Evolutionary conservation across 2,329 filamentous ascomycete genomes (phyloP), one percentile per base, ranked within the genome.

Genomic region (Cladosporium sphaerospermum): DNA sequence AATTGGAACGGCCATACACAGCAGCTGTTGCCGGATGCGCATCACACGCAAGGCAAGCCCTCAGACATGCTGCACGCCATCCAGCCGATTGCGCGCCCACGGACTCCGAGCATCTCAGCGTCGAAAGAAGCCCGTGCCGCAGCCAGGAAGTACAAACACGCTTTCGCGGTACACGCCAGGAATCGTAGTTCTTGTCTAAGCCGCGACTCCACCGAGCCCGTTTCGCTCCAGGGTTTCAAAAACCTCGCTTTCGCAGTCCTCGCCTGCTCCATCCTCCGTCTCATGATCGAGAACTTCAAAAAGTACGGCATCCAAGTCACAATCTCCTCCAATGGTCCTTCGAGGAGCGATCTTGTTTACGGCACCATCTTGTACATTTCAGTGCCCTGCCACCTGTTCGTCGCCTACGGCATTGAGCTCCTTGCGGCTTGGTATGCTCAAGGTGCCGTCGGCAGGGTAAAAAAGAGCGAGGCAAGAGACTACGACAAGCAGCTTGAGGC

Each of bases 251-350:
- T 96, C 37, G 85, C 97, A 64, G 89, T 96, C 36, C 67, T 73
- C 90, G 89, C 97, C 64, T 89, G 92, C 46, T 93, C 91, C 64
- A 99, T 99, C 68, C 73, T 99, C 48, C 85, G 93, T 59, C 78
- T 99, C 64, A 89, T 97, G 75, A 90, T 66, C 23, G 93, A 97
- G 72, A 99, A 99, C 67, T 89, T 92, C 61, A 88, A 92, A 76
- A 96, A 96, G 79, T 99, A 99, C 67, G 93, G 93, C 51, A 89
- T 97, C 54, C 77, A 97, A 54, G 95, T 99, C 60, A 96, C 92
- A 67, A 76, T 99, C 56, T 83, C 82, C 59, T 34, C 52, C 18
- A 90, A 96, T 69, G 88, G 95, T 71, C 95, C 93, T 67, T 83
- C 86, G 53, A 81, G 78, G 53, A 82, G 88, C 63, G 91, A 97